Conservation (phyloP, 2,329 filamentous ascomycete species). For the Monascus ruber region DNA sequence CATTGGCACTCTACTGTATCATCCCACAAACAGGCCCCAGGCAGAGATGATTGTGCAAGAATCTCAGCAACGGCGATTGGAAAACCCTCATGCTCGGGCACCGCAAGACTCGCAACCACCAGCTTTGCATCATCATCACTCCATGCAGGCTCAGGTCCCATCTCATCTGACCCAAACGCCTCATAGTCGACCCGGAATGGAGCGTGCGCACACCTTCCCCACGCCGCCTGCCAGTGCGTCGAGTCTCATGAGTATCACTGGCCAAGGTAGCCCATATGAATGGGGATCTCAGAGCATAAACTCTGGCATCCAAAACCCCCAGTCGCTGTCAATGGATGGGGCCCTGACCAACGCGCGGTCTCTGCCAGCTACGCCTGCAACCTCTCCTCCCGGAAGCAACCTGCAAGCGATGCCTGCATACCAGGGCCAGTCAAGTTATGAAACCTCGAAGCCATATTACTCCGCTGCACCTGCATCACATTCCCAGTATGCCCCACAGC, state of each 20-base stretch:
- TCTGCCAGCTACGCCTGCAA: constrained; percentile 82
- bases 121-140: constrained; percentile 51
- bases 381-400: constrained; percentile 68
- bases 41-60: constrained; percentile 82
- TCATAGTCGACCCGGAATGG: constrained; percentile 60
- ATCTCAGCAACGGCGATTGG: constrained; percentile 62
- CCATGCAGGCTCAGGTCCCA: constrained; percentile 50
- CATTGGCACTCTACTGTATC: constrained; percentile 85
- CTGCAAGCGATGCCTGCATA: constrained; percentile 74
- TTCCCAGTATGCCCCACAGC: constrained; percentile 55
- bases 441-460: constrained; percentile 68
- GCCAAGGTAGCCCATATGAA: constrained; percentile 63
- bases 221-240: constrained; percentile 91
- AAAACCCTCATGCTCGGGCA: constrained; percentile 34
- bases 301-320: constrained; percentile 48
- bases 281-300: constrained; percentile 60
- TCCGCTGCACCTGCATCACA: constrained; percentile 55
- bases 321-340: constrained; percentile 72
- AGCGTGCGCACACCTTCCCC: constrained; percentile 84
- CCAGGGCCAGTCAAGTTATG: constrained; percentile 60
- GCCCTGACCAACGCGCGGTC: constrained; percentile 67
- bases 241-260: constrained; percentile 66
- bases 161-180: constrained; percentile 55
- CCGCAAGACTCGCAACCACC: constrained; percentile 52
- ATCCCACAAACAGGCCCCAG: constrained; percentile 69